Evolutionary conservation across 352 stramenopile genomes (phyloP), one percentile per base, ranked within the genome.

Genomic region (Phytopythium montanum): DNA sequence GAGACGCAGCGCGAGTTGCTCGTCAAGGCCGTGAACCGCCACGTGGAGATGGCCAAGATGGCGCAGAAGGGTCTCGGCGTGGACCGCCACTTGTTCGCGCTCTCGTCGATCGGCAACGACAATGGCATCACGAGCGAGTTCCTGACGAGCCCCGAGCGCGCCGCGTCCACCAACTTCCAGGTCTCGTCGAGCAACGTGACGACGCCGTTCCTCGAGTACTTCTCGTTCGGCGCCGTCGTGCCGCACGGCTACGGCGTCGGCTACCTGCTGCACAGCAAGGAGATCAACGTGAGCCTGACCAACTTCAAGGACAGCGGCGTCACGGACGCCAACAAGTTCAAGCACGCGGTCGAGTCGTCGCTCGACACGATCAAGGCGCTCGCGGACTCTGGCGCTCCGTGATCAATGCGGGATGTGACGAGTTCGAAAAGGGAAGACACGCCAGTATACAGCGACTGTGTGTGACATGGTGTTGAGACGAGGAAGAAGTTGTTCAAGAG

Each of bases 171-270:
- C 14, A 93, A 93, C 63, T 97, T 94, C 68, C 79, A 90, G 64
- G 81, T 97, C 59, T 96, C 87, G 38, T 96, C 91, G 31, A 97
- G 88, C 70, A 97, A 97, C 67, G 82, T 97, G 28, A 96, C 88
- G 34, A 82, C 64, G 60, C 91, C 88, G 10, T 96, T 95, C 68
- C 64, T 97, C 50, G 68, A 93, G 45, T 96, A 93, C 65, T 97
- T 97, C 36, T 85, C 75, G 52, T 97, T 97, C 69, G 91, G 91
- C 26, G 81, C 91, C 10, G 88, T 96, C 23, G 82, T 92, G 39
- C 79, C 82, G 1, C 72, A 95, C 26, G 91, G 91, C 45, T 97
- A 97, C 67, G 91, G 91, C 19, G 68, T 96, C 36, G 91, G 90
- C 57, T 97, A 97, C 68, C 64, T 96, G 62, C 70, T 97, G 19